A percentile compares a stretch with the other conserved stretches of the same genome.
phyloP scores from a whole-genome alignment of 805 yeast species.

The Ogataea trehalophila region DNA sequence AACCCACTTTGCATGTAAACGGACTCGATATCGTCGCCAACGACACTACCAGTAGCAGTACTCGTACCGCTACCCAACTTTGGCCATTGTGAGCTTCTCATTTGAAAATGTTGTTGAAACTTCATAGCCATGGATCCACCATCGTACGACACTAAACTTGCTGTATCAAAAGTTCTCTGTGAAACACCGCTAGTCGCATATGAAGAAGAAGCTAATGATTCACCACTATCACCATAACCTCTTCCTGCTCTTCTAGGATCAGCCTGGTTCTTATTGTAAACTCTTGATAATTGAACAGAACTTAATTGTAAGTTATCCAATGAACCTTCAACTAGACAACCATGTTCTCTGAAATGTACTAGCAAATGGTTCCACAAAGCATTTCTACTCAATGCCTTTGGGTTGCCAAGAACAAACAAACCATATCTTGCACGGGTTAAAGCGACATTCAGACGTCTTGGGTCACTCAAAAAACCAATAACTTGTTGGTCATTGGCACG shows the following conservation, averaged over 20 bases:
- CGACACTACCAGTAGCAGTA: constrained; percentile 3
- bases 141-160: constrained; percentile 35
- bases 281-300: constrained; percentile 44
- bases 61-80: constrained; percentile 12
- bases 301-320: constrained; percentile 74
- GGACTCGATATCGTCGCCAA: constrained; percentile 5
- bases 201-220: constrained; percentile 1
- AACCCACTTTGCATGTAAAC: too few relatives aligned
- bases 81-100: constrained; percentile 16
- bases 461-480: constrained; percentile 82
- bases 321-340: constrained; percentile 87
- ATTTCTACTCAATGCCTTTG: constrained; percentile 66
- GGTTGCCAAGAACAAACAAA: constrained; percentile 76
- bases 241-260: not conserved
- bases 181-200: constrained; percentile 5
- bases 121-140: constrained; percentile 14
- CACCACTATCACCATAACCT: not conserved
- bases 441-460: constrained; percentile 85
- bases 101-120: constrained; percentile 7
- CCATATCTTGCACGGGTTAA: constrained; percentile 86
- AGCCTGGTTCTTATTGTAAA: constrained; percentile 2
- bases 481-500: constrained; percentile 65
- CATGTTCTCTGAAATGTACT: constrained; percentile 73
- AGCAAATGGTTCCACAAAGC: constrained; percentile 74
- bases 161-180: constrained; percentile 31